These are phyloP conservation scores for Aspergillus baeticus DNA, from an alignment of 495 filamentous ascomycete species.

Conservation along the genomic window DNA sequence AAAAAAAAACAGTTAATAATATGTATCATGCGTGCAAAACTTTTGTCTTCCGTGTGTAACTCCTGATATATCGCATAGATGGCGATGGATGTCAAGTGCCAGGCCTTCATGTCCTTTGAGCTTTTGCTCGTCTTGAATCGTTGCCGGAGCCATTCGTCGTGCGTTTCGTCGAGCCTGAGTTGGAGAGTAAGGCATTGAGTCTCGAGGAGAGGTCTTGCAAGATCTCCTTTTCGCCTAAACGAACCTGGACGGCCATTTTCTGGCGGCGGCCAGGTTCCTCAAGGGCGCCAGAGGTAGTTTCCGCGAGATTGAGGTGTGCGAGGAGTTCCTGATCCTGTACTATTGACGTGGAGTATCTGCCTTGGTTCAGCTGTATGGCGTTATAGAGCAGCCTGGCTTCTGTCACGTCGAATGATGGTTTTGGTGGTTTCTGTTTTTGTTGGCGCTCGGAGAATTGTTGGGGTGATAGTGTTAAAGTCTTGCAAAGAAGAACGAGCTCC, in stretches of 20 bases:
- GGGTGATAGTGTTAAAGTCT: constrained; percentile 41
- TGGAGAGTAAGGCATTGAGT: constrained; percentile 25
- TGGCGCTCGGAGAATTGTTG: constrained; percentile 35
- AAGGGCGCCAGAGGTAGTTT: constrained; percentile 19
- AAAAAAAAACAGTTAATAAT: constrained; percentile 27
- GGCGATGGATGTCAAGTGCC: not conserved
- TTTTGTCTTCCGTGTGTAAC: constrained; percentile 15
- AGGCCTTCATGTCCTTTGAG: constrained; percentile 30
- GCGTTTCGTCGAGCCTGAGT: constrained; percentile 13
- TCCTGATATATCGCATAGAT: not conserved
- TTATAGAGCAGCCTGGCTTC: constrained; percentile 34
- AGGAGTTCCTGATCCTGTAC: constrained; percentile 61
- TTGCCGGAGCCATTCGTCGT: constrained; percentile 24
- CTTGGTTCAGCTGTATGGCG: constrained; percentile 28
- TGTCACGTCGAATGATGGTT: constrained; percentile 28
- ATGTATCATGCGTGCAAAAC: constrained; percentile 24
- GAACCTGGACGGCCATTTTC: constrained; percentile 72
- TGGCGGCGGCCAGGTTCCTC: constrained; percentile 36
- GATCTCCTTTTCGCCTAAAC: constrained; percentile 80
- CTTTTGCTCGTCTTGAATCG: constrained; percentile 38
- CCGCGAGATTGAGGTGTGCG: constrained; percentile 21
- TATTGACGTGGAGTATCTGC: constrained; percentile 61
- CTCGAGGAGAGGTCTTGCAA: constrained; percentile 46
- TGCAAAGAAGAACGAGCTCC: constrained; percentile 51
- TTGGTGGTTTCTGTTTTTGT: constrained; percentile 48